Evolutionary conservation across 345 rosid genomes (phyloP), one percentile per base, ranked within the genome.

Genomic region (Hibiscus trionum): DNA sequence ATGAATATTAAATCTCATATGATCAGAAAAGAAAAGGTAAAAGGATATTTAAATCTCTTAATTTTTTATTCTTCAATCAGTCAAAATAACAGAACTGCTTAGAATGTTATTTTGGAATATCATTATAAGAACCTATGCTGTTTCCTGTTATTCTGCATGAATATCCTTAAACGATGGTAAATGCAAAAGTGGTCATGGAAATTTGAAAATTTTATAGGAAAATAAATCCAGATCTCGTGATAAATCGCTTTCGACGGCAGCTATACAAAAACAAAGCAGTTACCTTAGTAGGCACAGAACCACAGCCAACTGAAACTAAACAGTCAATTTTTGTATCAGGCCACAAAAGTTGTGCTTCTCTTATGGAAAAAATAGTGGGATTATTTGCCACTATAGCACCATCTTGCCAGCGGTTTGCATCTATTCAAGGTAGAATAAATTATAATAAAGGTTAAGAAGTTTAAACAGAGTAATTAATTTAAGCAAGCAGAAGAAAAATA

Each of bases 341-440:
- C 99, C 99, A 95, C 16, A 95, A 79, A 82, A 95, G 97, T 84
- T 95, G 98, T 71, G 99, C 97, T 88, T 95, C 99, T 85, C 98
- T 87, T 71, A 95, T 87, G 76, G 97, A 89, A 77, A 92, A 88
- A 15, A 95, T 77, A 6, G 98, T 90, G 69, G 99, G 98, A 84
- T 95, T 95, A 69, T 95, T 95, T 67, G 99, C 98, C 68, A 95
- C 94, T 78, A 95, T 87, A 61, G 98, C 99, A 78, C 98, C 99
- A 86, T 95, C 99, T 86, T 90, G 98, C 99, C 98, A 95, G 76
- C 98, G 96, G 72, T 84, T 85, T 59, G 84, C 76, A 77, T 84
- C 99, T 95, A 69, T 11, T 46, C 70, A 69, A 80, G 8, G n/a
- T 60, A 29, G 46, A 44, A 21, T 66, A 67, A 49, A 67, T 17